These are phyloP conservation scores for Fusarium transvaalense DNA, from an alignment of 2,329 filamentous ascomycete genomes.

Conservation along the genomic window DNA sequence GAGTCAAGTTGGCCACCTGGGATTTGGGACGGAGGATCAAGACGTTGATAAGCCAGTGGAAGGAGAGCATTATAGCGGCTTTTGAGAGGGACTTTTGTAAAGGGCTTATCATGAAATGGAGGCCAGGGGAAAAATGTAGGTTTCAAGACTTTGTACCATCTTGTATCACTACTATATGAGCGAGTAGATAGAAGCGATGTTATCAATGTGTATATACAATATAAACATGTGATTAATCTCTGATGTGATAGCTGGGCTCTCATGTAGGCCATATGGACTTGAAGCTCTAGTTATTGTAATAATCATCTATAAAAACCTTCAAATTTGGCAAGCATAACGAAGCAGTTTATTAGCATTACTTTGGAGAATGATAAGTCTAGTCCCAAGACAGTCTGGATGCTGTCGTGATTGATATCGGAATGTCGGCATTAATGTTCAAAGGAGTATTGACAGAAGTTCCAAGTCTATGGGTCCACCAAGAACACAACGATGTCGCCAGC, in stretches of 20 bases:
- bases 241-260: no score
- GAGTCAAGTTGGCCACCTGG: slow-evolving; percentile 27
- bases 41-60: slow-evolving; percentile 27
- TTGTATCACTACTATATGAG: background rate
- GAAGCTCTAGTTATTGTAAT: no score
- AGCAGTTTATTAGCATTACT: background rate
- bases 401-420: background rate
- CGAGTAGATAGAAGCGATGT: background rate
- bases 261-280: background rate
- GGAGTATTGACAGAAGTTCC: slow-evolving; percentile 18
- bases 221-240: background rate
- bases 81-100: background rate
- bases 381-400: background rate
- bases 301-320: no score
- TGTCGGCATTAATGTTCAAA: slow-evolving; percentile 3
- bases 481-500: background rate
- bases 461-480: background rate
- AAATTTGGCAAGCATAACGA: background rate
- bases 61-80: slow-evolving; percentile 32
- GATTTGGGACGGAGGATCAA: slow-evolving; percentile 33
- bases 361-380: background rate
- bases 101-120: background rate
- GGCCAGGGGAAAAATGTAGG: background rate
- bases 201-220: background rate
- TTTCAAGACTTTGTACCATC: background rate